Evolutionary conservation across 495 filamentous ascomycete genomes (phyloP).

Genomic region (Xylaria acuta): DNA sequence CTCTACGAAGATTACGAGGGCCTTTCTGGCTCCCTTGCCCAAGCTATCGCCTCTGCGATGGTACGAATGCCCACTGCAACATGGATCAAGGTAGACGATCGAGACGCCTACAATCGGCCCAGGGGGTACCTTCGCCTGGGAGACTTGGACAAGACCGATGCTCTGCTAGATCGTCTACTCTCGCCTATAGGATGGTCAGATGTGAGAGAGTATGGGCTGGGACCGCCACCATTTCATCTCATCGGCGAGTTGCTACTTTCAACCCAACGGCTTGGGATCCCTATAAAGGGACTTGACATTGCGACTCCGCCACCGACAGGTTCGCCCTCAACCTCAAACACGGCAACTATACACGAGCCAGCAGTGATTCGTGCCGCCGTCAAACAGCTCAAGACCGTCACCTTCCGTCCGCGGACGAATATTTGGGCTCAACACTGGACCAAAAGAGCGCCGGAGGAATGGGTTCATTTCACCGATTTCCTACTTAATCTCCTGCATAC

Average conservation of each 20-base stretch:
- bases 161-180: not conserved
- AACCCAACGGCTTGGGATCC: not conserved
- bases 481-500: not conserved
- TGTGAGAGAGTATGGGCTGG: not conserved
- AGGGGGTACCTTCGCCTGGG: not conserved
- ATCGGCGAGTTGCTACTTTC: not conserved
- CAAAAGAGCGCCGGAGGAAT: not conserved
- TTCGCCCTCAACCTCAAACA: not conserved
- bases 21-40: not conserved
- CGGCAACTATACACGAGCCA: not conserved
- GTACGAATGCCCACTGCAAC: not conserved
- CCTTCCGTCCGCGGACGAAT: not conserved
- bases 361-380: not conserved
- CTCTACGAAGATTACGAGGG: conserved; percentile 5
- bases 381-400: not conserved
- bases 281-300: not conserved
- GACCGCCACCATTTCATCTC: not conserved
- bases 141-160: not conserved
- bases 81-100: not conserved
- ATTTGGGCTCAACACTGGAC: not conserved
- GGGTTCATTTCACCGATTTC: not conserved
- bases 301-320: not conserved
- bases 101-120: too few relatives aligned
- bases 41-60: not conserved
- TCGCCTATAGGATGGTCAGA: not conserved